These are phyloP conservation scores for Lathyrus sativus DNA, from an alignment of 306 rosid species.

Conservation along the genomic window DNA sequence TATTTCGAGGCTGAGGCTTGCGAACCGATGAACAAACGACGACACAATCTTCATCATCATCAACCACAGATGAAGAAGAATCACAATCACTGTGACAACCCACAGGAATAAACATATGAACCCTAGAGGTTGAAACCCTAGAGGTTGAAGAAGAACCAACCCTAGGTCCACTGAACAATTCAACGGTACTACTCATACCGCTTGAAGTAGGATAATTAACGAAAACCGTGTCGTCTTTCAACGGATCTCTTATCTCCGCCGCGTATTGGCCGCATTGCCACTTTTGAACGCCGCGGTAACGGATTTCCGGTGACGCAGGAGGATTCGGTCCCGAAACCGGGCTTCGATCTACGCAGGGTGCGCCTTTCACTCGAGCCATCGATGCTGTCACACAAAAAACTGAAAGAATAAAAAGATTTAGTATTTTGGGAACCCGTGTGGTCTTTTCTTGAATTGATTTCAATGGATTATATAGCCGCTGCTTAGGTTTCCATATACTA, in stretches of 20 bases:
- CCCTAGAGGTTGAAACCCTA: conserved; percentile 2
- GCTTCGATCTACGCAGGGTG: conserved; percentile 37
- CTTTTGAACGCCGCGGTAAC: conserved; percentile 83
- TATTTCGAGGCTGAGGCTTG: conserved; percentile 41
- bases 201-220: conserved; percentile 73
- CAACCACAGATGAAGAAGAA: conserved; percentile 42
- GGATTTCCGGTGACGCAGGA: conserved; percentile 40
- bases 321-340: not conserved
- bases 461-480: not conserved
- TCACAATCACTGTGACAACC: conserved; percentile 48
- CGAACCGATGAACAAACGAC: conserved; percentile 48
- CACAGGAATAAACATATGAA: conserved; percentile 5
- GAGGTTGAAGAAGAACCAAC: conserved; percentile 22
- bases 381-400: not conserved
- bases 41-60: conserved; percentile 49
- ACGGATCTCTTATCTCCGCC: conserved; percentile 92
- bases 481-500: not conserved
- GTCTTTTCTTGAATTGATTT: not conserved
- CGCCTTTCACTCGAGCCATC: not conserved
- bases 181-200: conserved; percentile 93
- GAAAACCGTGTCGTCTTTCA: conserved; percentile 45
- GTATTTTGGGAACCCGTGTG: not conserved
- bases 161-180: conserved; percentile 80
- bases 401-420: not conserved
- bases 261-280: conserved; percentile 94